Evolutionary conservation across 257 asterid genomes (phyloP).

Genomic region (Jacaranda copaia): DNA sequence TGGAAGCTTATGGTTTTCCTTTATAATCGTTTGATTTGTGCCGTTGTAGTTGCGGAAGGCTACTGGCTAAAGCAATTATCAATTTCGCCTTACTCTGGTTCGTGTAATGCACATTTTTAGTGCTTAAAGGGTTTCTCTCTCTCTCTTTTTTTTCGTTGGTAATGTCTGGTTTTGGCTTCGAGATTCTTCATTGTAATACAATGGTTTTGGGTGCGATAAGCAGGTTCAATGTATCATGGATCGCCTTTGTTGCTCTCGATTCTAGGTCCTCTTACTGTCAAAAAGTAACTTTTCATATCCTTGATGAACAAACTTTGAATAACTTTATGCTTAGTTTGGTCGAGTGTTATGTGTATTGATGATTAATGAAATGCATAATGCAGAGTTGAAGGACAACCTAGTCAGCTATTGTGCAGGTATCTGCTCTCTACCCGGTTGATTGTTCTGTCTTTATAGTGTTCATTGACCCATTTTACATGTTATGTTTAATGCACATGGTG

Average conservation of each 20-base stretch:
- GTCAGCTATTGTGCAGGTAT: conserved; percentile 84
- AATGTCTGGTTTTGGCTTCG: not conserved
- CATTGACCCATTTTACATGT: conserved; percentile 19
- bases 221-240: conserved; percentile 98
- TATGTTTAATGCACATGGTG: conserved; percentile 1
- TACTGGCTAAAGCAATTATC: conserved; percentile 89
- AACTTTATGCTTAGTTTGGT: conserved; percentile 19
- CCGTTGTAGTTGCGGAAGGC: conserved; percentile 84
- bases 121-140: not conserved
- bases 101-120: conserved; percentile 31
- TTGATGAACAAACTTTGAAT: conserved; percentile 10
- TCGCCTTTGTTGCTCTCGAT: conserved; percentile 82
- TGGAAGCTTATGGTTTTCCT: not conserved
- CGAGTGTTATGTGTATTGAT: conserved; percentile 24
- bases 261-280: conserved; percentile 83
- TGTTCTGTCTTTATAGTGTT: conserved; percentile 32
- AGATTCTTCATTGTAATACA: not conserved
- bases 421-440: conserved; percentile 14
- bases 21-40: not conserved
- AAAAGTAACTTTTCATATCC: conserved; percentile 48
- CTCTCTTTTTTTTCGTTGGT: not conserved
- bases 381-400: conserved; percentile 72
- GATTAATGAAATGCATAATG: conserved; percentile 38
- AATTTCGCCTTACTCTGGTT: conserved; percentile 93
- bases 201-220: conserved; percentile 27